A percentile compares a stretch with the other conserved stretches of the same genome.
These are phyloP conservation scores for Papiliotrema fonsecae DNA, from an alignment of 1,284 basidiomycete genomes.

Conservation along the genomic window DNA sequence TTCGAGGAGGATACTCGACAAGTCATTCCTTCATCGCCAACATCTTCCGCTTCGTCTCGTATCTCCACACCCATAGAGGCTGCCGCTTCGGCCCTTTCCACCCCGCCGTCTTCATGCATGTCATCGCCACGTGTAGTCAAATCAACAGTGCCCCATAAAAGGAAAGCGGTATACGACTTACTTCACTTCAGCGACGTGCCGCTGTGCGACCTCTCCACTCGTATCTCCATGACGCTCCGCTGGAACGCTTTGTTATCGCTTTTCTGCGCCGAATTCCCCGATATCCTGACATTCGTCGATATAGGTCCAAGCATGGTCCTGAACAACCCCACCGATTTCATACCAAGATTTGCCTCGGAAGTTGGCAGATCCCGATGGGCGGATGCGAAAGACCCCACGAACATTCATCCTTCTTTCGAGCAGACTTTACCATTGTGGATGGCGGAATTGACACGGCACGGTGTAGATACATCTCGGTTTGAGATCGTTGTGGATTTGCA, in stretches of 20 bases:
- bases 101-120: too few species aligned
- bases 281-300: conserved; percentile 34
- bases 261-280: conserved; percentile 28
- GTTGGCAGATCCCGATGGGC: conserved; percentile 35
- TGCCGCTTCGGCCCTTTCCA: too few species aligned
- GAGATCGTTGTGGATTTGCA: conserved; percentile 33
- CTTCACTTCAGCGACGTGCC: conserved; percentile 31
- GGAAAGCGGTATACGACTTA: conserved; percentile 24
- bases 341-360: not conserved
- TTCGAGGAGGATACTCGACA: too few species aligned
- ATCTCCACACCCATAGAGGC: too few species aligned
- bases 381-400: conserved; percentile 38
- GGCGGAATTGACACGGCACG: conserved; percentile 20
- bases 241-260: conserved; percentile 28
- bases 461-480: conserved; percentile 27
- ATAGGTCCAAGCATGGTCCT: conserved; percentile 29
- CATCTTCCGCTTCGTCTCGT: too few species aligned
- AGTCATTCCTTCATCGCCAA: too few species aligned
- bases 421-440: conserved; percentile 43
- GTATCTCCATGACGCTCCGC: conserved; percentile 33
- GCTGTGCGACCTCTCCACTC: conserved; percentile 35
- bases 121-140: too few species aligned
- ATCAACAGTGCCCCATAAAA: too few species aligned
- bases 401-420: conserved; percentile 45
- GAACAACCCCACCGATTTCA: conserved; percentile 11